Conservation (phyloP, 768 basidiomycete genomes). For the Suillus cothurnatus region DNA sequence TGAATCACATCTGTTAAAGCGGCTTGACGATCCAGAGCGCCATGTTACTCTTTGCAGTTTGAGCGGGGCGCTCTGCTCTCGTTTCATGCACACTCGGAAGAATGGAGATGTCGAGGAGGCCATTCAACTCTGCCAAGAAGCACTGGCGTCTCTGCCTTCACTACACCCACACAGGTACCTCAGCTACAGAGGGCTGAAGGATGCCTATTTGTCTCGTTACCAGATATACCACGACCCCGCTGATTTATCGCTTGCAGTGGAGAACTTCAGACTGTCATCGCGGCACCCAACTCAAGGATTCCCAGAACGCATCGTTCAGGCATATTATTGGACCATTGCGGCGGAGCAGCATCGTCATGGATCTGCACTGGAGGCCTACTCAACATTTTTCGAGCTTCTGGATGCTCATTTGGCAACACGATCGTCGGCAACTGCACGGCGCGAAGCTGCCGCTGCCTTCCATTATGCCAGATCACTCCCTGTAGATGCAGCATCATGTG, state of each 20-base stretch:
- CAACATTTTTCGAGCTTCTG: too few species aligned
- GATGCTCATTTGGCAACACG: too few species aligned
- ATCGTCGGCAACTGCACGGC: too few species aligned
- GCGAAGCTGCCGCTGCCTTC: too few species aligned
- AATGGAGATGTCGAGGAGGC: slow-evolving; percentile 28
- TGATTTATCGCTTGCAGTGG: slow-evolving; percentile 16
- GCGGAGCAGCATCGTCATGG: not conserved
- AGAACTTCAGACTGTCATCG: slow-evolving; percentile 31
- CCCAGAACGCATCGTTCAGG: not conserved
- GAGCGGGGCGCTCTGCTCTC: slow-evolving; percentile 17
- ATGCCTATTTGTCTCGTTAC: slow-evolving; percentile 29
- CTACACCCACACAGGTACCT: not conserved
- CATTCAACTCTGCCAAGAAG: slow-evolving; percentile 9
- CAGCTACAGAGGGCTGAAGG: not conserved
- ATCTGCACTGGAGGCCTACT: slow-evolving; percentile 3
- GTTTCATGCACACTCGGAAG: slow-evolving; percentile 13
- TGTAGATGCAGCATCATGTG: too few species aligned
- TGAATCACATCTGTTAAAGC: slow-evolving; percentile 10
- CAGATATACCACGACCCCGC: slow-evolving; percentile 16
- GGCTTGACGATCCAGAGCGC: slow-evolving; percentile 13
- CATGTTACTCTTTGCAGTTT: slow-evolving; percentile 7
- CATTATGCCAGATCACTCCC: too few species aligned
- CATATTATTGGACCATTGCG: not conserved
- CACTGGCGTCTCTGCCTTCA: not conserved
- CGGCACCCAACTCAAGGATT: not conserved